Percentiles rank a stretch among this genome's conserved stretches.
Conservation (phyloP, 495 filamentous ascomycete genomes). For the Pseudoneurospora amorphoporcata region DNA sequence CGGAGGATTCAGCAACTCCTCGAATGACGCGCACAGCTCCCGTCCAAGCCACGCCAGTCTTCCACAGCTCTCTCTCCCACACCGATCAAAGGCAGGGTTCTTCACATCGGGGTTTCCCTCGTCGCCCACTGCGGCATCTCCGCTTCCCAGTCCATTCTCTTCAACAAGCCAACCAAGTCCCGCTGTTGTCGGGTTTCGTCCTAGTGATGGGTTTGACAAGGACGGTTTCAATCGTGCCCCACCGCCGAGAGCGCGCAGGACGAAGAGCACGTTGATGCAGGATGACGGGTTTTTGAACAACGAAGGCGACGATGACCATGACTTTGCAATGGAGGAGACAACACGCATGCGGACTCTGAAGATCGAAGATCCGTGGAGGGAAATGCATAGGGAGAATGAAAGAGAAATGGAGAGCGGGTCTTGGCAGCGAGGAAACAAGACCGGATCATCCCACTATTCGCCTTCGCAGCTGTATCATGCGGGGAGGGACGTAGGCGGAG, state of each 20-base stretch:
- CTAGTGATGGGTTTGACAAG: conserved; percentile 16
- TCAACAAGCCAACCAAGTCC: background rate
- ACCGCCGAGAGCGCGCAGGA: conserved; percentile 51
- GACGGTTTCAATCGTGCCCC: conserved; percentile 42
- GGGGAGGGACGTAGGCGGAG: conserved; percentile 17
- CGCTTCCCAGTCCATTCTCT: conserved; percentile 26
- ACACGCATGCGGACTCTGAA: conserved; percentile 46
- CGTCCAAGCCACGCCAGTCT: conserved; percentile 40
- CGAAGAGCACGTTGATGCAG: conserved; percentile 30
- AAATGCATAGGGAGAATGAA: conserved; percentile 15
- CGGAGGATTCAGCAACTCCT: conserved; percentile 41
- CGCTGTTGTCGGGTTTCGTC: background rate
- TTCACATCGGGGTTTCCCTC: conserved; percentile 38
- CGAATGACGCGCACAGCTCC: conserved; percentile 34
- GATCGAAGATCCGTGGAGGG: conserved; percentile 40
- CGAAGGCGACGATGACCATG: conserved; percentile 46
- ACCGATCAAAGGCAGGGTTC: conserved; percentile 25
- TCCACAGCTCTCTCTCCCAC: conserved; percentile 40
- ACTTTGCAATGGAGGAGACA: conserved; percentile 60
- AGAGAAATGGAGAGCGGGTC: conserved; percentile 3
- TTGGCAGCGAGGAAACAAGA: background rate
- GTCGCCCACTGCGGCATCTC: conserved; percentile 33
- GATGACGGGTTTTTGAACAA: conserved; percentile 32
- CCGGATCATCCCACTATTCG: background rate
- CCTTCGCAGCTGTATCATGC: conserved; percentile 20